Evolutionary conservation across 2,329 filamentous ascomycete species (phyloP).

Genomic region (Leptosphaerulina australis): DNA sequence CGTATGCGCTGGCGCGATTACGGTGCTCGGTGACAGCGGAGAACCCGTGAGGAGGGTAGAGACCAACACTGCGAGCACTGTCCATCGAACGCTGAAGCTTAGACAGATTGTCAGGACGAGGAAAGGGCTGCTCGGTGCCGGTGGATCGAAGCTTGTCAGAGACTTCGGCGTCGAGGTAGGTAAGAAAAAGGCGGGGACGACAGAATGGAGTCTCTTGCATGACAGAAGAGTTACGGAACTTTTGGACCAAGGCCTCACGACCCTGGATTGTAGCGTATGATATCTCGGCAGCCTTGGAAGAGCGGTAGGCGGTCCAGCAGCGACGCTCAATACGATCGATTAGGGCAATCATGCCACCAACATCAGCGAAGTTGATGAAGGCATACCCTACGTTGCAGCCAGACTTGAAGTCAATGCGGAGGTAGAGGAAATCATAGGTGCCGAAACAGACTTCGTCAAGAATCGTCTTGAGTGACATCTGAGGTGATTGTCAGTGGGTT

Average conservation of each 20-base stretch:
- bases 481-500: conserved; percentile 21
- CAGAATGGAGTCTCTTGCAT: conserved; percentile 86
- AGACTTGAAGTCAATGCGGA: conserved; percentile 71
- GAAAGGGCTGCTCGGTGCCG: conserved; percentile 77
- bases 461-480: conserved; percentile 68
- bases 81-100: conserved; percentile 89
- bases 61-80: conserved; percentile 84
- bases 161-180: conserved; percentile 54
- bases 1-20: conserved; percentile 76
- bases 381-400: conserved; percentile 84
- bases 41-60: conserved; percentile 80
- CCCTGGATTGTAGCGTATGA: conserved; percentile 99
- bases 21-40: conserved; percentile 77
- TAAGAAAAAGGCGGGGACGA: conserved; percentile 72
- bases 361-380: conserved; percentile 91
- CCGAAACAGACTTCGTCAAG: conserved; percentile 80
- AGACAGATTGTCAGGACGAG: conserved; percentile 78
- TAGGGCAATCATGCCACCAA: conserved; percentile 49
- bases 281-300: conserved; percentile 84
- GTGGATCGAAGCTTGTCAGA: conserved; percentile 52
- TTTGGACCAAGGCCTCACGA: conserved; percentile 85
- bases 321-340: conserved; percentile 40
- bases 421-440: conserved; percentile 92
- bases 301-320: conserved; percentile 77
- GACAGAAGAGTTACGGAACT: conserved; percentile 95